Base-by-base conservation (phyloP, 2,329 filamentous ascomycete genomes). In the Keithomyces neogunnii region DNA sequence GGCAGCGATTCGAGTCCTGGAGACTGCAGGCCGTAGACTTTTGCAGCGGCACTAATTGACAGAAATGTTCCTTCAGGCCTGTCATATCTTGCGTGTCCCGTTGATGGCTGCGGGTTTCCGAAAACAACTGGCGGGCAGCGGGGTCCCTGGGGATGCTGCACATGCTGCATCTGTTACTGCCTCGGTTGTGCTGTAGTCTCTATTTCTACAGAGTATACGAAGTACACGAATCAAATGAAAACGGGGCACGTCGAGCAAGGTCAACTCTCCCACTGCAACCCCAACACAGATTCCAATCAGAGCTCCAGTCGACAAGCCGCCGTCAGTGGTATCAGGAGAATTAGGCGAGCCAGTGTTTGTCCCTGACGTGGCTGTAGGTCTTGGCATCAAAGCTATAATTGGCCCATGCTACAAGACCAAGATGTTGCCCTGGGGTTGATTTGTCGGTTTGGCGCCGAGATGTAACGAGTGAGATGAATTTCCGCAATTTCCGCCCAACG, bases 401-500 rank as follows among this genome's bases (percentile, higher is more conserved):
- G 19, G 19, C 19, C 19, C 1, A 1, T 19, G 19, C 19, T 19
- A 19, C 19, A 19, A 1, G 19, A 19, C 19, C 19, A 19, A 19
- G 19, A 19, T 19, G 19, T 19, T 19, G 19, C 19, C 19, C n/a
- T 29, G 45, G 28, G 31, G 29, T 26, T 45, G 33, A 38, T 51
- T 31, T 4, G 51, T 51, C 10, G 51, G 48, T 38, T 51, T 51
- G 10, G 51, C 51, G 35, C 51, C 51, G 30, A 44, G 44, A 10
- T 51, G 45, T 11, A 53, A 39, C 35, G 33, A 5, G 51, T 38
- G 11, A 53, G 51, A 29, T 53, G 19, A 19, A 19, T 19, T 19
- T 19, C 19, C 19, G 19, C 51, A 11, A 29, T 48, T 44, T 50
- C 45, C 5, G 51, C 51, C 51, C 51, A 53, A 7, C 51, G 51